Conservation (phyloP, 1,284 basidiomycete species). For the Trametes pubescens region DNA sequence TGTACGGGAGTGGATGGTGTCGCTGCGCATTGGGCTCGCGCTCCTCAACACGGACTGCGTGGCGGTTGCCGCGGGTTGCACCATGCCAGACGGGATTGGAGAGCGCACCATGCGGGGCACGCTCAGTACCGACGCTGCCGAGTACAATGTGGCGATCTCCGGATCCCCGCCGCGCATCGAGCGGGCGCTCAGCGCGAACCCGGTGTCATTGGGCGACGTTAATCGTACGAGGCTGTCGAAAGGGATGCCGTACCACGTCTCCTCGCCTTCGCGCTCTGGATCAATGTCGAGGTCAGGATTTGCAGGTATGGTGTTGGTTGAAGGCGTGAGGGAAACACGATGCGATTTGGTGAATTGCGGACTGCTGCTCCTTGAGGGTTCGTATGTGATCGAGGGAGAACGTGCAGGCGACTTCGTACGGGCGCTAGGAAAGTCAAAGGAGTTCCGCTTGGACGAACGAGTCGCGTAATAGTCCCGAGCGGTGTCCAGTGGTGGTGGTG, state of each 20-base stretch:
- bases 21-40: constrained; percentile 42
- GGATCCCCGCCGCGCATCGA: constrained; percentile 60
- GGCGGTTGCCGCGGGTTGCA: constrained; percentile 31
- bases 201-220: constrained; percentile 74
- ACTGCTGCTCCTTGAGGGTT: constrained; percentile 29
- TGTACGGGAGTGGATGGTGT: constrained; percentile 33
- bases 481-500: constrained; percentile 30
- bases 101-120: constrained; percentile 56
- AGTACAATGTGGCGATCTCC: constrained; percentile 86
- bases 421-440: constrained; percentile 31
- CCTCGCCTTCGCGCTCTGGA: constrained; percentile 50
- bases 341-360: constrained; percentile 27
- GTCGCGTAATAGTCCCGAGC: constrained; percentile 32
- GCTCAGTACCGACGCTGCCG: constrained; percentile 80
- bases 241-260: constrained; percentile 73
- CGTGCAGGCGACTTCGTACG: constrained; percentile 29
- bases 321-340: constrained; percentile 32
- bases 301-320: constrained; percentile 5
- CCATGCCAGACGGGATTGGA: constrained; percentile 46
- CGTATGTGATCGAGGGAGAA: constrained; percentile 18
- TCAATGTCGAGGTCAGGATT: constrained; percentile 22
- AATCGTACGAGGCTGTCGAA: constrained; percentile 84
- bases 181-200: constrained; percentile 45
- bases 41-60: constrained; percentile 35
- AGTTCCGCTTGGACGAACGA: constrained; percentile 35